These are phyloP conservation scores for Backusella luteola DNA, from an alignment of 192 early-diverging fungal genomes.

Conservation along the genomic window DNA sequence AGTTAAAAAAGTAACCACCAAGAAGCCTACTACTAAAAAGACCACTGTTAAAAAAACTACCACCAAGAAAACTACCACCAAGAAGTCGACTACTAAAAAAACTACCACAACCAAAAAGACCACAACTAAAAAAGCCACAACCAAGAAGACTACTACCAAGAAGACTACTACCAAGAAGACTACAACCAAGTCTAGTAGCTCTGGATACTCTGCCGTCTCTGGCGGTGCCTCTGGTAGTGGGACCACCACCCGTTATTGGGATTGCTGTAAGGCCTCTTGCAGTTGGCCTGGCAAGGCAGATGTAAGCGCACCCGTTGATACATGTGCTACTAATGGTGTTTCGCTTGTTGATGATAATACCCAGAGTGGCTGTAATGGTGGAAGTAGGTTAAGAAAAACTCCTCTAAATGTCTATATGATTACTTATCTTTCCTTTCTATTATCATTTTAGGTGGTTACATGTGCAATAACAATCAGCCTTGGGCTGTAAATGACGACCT, in stretches of 20 bases:
- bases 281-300: constrained; percentile 22
- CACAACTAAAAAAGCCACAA: neutral
- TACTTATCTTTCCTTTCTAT: neutral
- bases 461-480: constrained; percentile 33
- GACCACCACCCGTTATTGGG: constrained; percentile 28
- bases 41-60: neutral
- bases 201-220: neutral
- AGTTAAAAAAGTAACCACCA: neutral
- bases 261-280: constrained; percentile 29
- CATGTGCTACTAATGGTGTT: constrained; percentile 23
- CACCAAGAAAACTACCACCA: neutral
- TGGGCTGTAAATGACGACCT: constrained; percentile 22
- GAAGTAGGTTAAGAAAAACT: neutral
- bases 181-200: neutral
- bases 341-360: constrained; percentile 3
- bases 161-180: neutral
- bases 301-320: constrained; percentile 19
- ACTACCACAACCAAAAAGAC: neutral
- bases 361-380: constrained; percentile 25
- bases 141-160: neutral
- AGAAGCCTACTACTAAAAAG: neutral
- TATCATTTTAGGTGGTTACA: constrained; percentile 8
- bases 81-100: neutral
- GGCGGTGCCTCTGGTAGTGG: constrained; percentile 22
- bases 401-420: neutral